phyloP scores from a whole-genome alignment of 495 filamentous ascomycete species.

The Beverwykella pulmonaria region DNA sequence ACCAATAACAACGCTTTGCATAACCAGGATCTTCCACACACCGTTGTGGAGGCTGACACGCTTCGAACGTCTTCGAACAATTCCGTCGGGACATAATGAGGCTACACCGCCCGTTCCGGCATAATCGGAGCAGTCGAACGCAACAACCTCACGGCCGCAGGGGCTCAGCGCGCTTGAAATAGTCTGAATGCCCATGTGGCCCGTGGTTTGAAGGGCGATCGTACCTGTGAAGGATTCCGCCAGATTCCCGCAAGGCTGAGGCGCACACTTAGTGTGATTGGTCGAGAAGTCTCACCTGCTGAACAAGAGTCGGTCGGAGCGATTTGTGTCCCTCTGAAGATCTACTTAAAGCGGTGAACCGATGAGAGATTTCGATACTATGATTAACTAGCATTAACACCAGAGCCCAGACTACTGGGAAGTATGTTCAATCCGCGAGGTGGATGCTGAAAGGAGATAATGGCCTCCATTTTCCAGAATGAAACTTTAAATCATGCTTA shows the following conservation, averaged over 20 bases:
- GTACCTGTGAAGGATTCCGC: neutral
- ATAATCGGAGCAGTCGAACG: neutral
- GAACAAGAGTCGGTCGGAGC: neutral
- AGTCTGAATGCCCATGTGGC: neutral
- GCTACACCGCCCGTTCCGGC: neutral
- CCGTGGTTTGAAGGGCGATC: neutral
- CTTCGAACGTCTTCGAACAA: neutral
- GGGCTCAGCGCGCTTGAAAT: constrained; percentile 1
- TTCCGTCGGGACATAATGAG: neutral
- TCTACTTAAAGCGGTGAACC: neutral
- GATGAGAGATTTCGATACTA: neutral
- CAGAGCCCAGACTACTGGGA: too few species aligned
- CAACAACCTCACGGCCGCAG: neutral
- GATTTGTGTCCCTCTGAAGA: neutral
- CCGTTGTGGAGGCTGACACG: neutral
- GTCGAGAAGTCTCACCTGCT: neutral
- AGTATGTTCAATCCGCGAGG: too few species aligned
- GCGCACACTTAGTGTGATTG: neutral
- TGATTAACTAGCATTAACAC: too few species aligned
- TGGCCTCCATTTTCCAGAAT: neutral
- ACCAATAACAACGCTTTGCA: constrained; percentile 2
- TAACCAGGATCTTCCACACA: neutral
- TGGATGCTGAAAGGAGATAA: too few species aligned
- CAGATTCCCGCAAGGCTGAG: constrained; percentile 1
- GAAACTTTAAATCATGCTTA: constrained; percentile 16